Evolutionary conservation across 805 yeast species (phyloP).

Genomic region (Pichia ethanolica): DNA sequence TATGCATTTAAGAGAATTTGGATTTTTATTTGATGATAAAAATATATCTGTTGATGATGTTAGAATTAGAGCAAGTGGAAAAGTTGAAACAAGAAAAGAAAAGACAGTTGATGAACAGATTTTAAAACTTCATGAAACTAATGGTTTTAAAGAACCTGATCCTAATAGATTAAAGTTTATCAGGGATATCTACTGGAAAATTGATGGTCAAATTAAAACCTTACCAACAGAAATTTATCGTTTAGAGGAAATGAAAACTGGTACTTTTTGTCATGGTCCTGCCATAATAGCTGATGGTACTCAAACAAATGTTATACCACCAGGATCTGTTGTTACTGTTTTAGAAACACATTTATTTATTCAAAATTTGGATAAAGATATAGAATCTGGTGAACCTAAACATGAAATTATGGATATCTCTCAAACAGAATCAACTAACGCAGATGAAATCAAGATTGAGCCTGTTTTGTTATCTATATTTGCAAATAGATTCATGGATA

Average conservation of each 20-base stretch:
- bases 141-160: constrained; percentile 18
- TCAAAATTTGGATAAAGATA: constrained; percentile 1
- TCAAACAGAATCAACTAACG: neutral
- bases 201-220: constrained; percentile 29
- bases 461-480: constrained; percentile 71
- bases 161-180: constrained; percentile 26
- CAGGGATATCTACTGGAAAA: constrained; percentile 53
- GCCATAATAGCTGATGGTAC: constrained; percentile 74
- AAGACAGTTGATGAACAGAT: constrained; percentile 46
- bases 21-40: constrained; percentile 52
- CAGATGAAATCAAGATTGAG: constrained; percentile 36
- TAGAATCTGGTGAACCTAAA: constrained; percentile 10
- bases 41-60: constrained; percentile 59
- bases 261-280: constrained; percentile 57
- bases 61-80: constrained; percentile 69
- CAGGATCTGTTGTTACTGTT: constrained; percentile 48
- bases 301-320: constrained; percentile 71
- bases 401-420: neutral
- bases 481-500: constrained; percentile 81
- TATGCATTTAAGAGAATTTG: constrained; percentile 64
- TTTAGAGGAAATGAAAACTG: constrained; percentile 46
- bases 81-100: constrained; percentile 36
- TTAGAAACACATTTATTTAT: constrained; percentile 50
- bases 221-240: constrained; percentile 46
- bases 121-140: constrained; percentile 24